Percentiles rank a stretch among this genome's conserved stretches.
Conservation (phyloP, 2,329 filamentous ascomycete genomes). For the Blastomyces parvus region DNA sequence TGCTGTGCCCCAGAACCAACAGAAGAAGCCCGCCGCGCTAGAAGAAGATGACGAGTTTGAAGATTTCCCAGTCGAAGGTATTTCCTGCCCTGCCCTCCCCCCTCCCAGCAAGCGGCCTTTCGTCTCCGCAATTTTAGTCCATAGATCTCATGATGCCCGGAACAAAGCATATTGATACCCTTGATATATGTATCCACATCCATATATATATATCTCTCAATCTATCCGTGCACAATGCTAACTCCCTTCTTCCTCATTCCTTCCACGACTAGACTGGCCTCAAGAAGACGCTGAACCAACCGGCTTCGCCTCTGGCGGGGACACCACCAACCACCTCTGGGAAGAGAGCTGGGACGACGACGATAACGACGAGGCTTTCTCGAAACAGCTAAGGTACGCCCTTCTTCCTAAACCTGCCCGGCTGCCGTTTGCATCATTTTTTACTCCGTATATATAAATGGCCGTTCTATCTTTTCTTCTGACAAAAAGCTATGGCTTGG, state of each 20-base stretch:
- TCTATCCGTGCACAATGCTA: neutral
- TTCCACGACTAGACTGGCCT: constrained; percentile 63
- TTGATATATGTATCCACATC: neutral
- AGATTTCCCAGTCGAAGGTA: constrained; percentile 95
- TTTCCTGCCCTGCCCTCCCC: neutral
- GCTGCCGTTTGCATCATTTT: too few relatives aligned
- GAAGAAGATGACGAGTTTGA: constrained; percentile 99
- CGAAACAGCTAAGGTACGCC: constrained; percentile 80
- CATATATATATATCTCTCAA: too few relatives aligned
- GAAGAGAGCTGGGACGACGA: constrained; percentile 99
- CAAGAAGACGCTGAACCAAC: constrained; percentile 73
- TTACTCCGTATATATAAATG: too few relatives aligned
- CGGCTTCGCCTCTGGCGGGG: constrained; percentile 26
- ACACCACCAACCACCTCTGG: constrained; percentile 75
- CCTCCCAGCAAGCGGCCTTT: neutral
- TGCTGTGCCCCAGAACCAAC: constrained; percentile 40
- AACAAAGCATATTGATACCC: neutral
- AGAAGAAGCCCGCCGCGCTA: constrained; percentile 60
- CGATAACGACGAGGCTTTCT: constrained; percentile 94
- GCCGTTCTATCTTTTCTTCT: neutral
- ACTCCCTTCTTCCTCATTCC: neutral
- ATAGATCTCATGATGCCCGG: neutral
- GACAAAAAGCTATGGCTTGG: neutral
- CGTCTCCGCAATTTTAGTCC: neutral
- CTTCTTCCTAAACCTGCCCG: neutral